Evolutionary conservation across 306 rosid species (phyloP).

Genomic region (Canavalia ensiformis): DNA sequence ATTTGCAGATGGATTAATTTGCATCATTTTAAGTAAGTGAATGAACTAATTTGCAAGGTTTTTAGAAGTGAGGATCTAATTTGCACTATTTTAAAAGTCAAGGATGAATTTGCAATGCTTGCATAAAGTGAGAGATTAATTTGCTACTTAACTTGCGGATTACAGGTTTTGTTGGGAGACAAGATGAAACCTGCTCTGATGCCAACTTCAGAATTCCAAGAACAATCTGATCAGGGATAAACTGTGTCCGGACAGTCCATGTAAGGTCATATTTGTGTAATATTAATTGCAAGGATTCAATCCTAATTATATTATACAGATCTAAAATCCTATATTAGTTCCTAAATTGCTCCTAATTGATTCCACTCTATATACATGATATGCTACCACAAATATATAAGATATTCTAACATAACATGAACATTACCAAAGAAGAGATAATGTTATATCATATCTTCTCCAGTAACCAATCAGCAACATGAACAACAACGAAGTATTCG

Average conservation of each 20-base stretch:
- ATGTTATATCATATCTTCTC: constrained; percentile 6
- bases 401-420: constrained; percentile 24
- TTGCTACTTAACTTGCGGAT: background rate
- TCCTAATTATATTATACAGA: constrained; percentile 14
- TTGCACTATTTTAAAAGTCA: no score
- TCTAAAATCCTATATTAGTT: constrained; percentile 16
- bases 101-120: no score
- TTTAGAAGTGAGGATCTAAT: no score
- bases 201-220: constrained; percentile 22
- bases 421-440: constrained; percentile 34
- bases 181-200: constrained; percentile 6
- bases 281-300: constrained; percentile 5
- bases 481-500: constrained; percentile 26
- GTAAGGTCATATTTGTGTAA: background rate
- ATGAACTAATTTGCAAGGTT: no score
- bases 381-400: background rate
- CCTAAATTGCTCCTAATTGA: constrained; percentile 8
- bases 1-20: no score
- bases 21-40: no score
- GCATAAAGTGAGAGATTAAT: no score
- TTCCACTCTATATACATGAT: background rate
- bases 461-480: constrained; percentile 31
- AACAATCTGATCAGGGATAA: constrained; percentile 16
- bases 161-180: background rate
- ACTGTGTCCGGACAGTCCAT: background rate